These are phyloP conservation scores for Ziziphus jujuba DNA, from an alignment of 306 rosid genomes.

Conservation along the genomic window DNA sequence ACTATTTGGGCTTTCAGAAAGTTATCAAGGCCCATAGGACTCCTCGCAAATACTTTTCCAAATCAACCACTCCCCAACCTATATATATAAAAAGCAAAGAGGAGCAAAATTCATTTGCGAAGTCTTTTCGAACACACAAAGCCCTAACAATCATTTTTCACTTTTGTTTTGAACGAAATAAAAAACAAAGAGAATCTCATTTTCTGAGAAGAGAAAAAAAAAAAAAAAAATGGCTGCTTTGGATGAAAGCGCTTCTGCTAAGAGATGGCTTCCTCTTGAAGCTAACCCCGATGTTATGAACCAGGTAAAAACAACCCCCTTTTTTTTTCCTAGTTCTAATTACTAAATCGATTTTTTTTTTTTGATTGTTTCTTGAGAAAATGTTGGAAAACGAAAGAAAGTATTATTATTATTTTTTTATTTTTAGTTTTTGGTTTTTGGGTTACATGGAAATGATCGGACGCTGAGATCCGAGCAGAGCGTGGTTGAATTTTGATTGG, in stretches of 20 bases:
- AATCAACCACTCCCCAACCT: conserved; percentile 18
- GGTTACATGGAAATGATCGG: neutral
- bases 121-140: conserved; percentile 4
- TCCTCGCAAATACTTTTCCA: too few species aligned
- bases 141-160: neutral
- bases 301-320: conserved; percentile 46
- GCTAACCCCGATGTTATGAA: conserved; percentile 97
- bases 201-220: too few species aligned
- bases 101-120: neutral
- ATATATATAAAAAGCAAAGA: conserved; percentile 17
- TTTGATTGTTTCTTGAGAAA: conserved; percentile 14
- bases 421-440: neutral
- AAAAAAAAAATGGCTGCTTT: conserved; percentile 46
- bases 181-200: neutral
- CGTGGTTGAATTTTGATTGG: neutral
- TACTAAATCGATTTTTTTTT: neutral
- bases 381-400: neutral
- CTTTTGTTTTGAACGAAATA: neutral
- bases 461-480: neutral
- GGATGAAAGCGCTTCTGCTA: conserved; percentile 47
- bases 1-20: too few species aligned
- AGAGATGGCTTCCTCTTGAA: conserved; percentile 99
- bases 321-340: too few species aligned
- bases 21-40: too few species aligned
- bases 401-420: neutral